phyloP scores from a whole-genome alignment of 2,329 filamentous ascomycete species.

The Fusarium annulatum region DNA sequence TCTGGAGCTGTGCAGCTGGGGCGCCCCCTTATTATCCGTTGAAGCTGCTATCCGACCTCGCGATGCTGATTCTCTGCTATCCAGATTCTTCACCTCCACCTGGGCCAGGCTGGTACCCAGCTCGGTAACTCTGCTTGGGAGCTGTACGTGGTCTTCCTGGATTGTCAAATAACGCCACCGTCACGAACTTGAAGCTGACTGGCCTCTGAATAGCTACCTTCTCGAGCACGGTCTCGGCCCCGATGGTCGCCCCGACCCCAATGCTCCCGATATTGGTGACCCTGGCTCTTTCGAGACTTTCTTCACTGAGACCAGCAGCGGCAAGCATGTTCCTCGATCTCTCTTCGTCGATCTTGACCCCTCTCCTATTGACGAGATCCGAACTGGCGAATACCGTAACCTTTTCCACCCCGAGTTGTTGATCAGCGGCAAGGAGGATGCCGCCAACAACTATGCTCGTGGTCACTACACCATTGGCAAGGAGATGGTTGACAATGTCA shows the following conservation, averaged over 20 bases:
- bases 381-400: constrained; percentile 73
- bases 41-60: constrained; percentile 17
- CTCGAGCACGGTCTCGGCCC: constrained; percentile 76
- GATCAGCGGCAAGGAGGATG: constrained; percentile 81
- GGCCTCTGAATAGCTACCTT: constrained; percentile 66
- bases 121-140: constrained; percentile 81
- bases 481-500: constrained; percentile 78
- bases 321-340: constrained; percentile 78
- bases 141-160: constrained; percentile 66
- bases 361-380: constrained; percentile 79
- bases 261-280: constrained; percentile 68
- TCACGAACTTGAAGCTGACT: constrained; percentile 38
- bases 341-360: constrained; percentile 80
- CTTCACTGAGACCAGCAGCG: constrained; percentile 77
- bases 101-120: constrained; percentile 78
- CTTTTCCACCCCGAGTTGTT: constrained; percentile 79
- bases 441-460: constrained; percentile 81
- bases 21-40: constrained; percentile 9
- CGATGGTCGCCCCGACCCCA: constrained; percentile 73
- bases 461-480: constrained; percentile 82
- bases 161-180: constrained; percentile 6
- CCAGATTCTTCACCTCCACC: constrained; percentile 72
- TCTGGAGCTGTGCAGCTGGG: constrained; percentile 19
- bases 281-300: constrained; percentile 77
- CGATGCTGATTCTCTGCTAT: constrained; percentile 32